Evolutionary conservation across 2,329 filamentous ascomycete species (phyloP).

Genomic region (Fusarium pseudograminearum): DNA sequence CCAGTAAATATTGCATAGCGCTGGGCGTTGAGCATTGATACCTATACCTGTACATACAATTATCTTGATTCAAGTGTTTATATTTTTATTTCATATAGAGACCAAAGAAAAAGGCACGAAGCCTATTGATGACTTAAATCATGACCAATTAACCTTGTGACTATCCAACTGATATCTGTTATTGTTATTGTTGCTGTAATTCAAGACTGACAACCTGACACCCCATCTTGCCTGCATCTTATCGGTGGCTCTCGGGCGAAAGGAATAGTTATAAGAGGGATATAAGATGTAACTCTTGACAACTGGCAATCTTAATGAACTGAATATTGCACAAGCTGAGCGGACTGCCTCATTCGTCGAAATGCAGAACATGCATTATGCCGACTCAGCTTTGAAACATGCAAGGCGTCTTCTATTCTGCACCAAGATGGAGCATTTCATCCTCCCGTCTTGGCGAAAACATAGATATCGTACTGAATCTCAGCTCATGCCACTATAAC

Average conservation of each 20-base stretch:
- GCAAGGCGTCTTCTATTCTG: conserved; percentile 12
- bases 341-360: background rate
- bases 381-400: conserved; percentile 28
- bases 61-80: conserved; percentile 33
- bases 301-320: background rate
- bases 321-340: background rate
- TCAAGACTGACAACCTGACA: background rate
- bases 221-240: background rate
- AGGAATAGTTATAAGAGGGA: background rate
- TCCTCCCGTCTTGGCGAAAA: background rate
- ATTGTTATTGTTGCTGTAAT: background rate
- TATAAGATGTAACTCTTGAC: background rate
- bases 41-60: conserved; percentile 36
- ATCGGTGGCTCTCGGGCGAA: background rate
- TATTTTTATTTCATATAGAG: conserved; percentile 24
- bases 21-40: conserved; percentile 6
- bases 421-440: conserved; percentile 10
- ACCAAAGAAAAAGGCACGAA: conserved; percentile 10
- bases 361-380: conserved; percentile 36
- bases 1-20: conserved; percentile 28
- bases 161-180: background rate
- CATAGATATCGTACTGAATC: background rate
- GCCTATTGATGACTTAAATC: background rate
- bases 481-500: no score
- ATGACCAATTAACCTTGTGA: no score